Percentiles rank a stretch among this genome's conserved stretches.
phyloP scores from a whole-genome alignment of 495 filamentous ascomycete genomes.

The Aspergillus baeticus region DNA sequence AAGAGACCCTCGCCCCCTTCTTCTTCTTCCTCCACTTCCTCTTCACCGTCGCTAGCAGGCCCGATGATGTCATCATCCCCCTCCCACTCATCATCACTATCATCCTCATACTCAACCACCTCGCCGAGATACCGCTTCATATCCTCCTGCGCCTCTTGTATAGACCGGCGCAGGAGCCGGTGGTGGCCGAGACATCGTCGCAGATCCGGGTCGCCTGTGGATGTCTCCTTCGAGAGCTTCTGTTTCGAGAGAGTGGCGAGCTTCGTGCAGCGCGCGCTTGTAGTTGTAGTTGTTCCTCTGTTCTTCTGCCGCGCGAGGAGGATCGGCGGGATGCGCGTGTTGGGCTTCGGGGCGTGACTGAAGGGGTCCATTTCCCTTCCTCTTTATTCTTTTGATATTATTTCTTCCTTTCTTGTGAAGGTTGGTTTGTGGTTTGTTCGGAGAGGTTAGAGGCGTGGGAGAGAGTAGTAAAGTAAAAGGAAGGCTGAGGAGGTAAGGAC shows the following conservation, averaged over 20 bases:
- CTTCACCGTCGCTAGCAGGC: not conserved
- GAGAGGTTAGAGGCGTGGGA: not conserved
- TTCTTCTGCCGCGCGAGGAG: constrained; percentile 3
- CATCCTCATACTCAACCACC: constrained; percentile 13
- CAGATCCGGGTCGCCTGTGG: constrained; percentile 21
- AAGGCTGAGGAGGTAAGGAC: too few relatives aligned
- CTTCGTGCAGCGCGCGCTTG: constrained; percentile 5
- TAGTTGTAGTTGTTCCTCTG: not conserved
- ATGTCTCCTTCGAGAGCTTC: constrained; percentile 19
- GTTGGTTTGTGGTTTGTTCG: not conserved
- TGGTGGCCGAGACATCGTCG: constrained; percentile 28
- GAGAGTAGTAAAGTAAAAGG: too few relatives aligned
- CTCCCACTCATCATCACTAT: not conserved
- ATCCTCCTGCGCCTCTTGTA: constrained; percentile 19
- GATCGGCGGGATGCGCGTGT: constrained; percentile 23
- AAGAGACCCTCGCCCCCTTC: not conserved
- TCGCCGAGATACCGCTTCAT: constrained; percentile 15
- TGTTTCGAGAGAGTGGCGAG: constrained; percentile 22
- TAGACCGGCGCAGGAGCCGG: constrained; percentile 19
- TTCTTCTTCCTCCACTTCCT: not conserved
- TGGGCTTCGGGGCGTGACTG: constrained; percentile 16
- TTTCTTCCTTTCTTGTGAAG: too few relatives aligned
- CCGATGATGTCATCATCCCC: not conserved
- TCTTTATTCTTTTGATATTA: too few relatives aligned
- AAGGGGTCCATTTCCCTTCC: not conserved